Conservation (phyloP, 768 basidiomycete genomes). For the Tephrocybe sp. region DNA sequence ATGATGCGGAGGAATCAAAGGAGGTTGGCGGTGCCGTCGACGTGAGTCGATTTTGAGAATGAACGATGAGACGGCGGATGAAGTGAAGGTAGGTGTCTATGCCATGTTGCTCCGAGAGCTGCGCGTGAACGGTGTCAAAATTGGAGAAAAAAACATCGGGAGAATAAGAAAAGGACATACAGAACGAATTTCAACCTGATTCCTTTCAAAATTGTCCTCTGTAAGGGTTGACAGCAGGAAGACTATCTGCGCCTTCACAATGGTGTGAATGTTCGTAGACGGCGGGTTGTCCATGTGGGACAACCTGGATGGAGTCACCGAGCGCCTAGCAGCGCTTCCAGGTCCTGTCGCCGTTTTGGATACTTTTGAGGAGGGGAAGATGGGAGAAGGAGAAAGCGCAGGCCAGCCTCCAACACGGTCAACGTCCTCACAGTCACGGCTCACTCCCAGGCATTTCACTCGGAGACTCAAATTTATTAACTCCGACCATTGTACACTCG, state of each 20-base stretch:
- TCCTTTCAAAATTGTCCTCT: constrained; percentile 95
- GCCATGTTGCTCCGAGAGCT: constrained; percentile 97
- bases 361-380: constrained; percentile 36
- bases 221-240: constrained; percentile 94
- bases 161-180: constrained; percentile 49
- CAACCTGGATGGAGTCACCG: constrained; percentile 77
- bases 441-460: constrained; percentile 24
- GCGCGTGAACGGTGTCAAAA: constrained; percentile 20
- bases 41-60: constrained; percentile 72
- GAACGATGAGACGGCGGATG: constrained; percentile 91
- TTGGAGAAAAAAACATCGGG: constrained; percentile 9
- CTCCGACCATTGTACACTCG: constrained; percentile 36
- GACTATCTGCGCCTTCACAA: constrained; percentile 96
- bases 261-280: constrained; percentile 84
- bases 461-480: constrained; percentile 29
- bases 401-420: constrained; percentile 43
- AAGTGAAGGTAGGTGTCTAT: constrained; percentile 97
- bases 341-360: constrained; percentile 72
- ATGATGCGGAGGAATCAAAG: constrained; percentile 71
- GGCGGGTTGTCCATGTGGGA: constrained; percentile 86
- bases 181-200: constrained; percentile 91
- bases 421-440: constrained; percentile 38
- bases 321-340: constrained; percentile 68
- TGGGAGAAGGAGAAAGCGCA: constrained; percentile 32
- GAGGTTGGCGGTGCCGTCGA: constrained; percentile 57